Evolutionary conservation across 164 flowering plant species (phyloP).

Genomic region (Aristolochia californica): DNA sequence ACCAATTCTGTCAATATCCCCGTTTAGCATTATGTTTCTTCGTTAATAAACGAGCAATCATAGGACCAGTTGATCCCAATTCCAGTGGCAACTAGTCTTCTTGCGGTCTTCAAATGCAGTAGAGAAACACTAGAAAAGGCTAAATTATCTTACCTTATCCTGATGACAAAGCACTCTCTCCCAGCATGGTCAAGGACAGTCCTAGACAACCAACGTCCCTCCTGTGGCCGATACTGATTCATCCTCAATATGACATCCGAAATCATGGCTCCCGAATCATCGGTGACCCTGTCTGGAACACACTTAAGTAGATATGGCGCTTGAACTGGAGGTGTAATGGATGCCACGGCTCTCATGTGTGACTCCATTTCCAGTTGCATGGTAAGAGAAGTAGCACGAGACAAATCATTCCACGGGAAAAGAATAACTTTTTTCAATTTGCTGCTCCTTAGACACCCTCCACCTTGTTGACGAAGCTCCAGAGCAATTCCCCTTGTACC

Average conservation of each 20-base stretch:
- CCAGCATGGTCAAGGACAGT: conserved; percentile 93
- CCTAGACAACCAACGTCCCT: conserved; percentile 91
- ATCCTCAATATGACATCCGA: conserved; percentile 73
- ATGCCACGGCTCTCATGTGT: conserved; percentile 34
- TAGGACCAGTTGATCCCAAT: too few relatives aligned
- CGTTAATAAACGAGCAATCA: too few relatives aligned
- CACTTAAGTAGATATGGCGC: conserved; percentile 79
- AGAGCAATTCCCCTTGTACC: conserved; percentile 59
- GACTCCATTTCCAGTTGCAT: conserved; percentile 22
- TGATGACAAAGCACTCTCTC: conserved; percentile 72
- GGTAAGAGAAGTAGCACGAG: conserved; percentile 64
- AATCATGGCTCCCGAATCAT: conserved; percentile 90
- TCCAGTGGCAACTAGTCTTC: too few relatives aligned
- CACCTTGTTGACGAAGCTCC: conserved; percentile 38
- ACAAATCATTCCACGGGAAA: conserved; percentile 66
- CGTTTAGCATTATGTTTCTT: too few relatives aligned
- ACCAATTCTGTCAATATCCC: conserved; percentile 58
- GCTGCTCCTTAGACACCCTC: conserved; percentile 35
- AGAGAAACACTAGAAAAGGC: background rate
- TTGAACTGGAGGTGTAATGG: conserved; percentile 90
- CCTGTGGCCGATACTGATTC: conserved; percentile 77
- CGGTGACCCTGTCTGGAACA: conserved; percentile 86
- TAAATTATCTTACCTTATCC: conserved; percentile 45
- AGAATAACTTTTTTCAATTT: conserved; percentile 10
- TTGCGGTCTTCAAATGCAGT: too few relatives aligned